Percentiles rank a stretch among this genome's conserved stretches.
These are phyloP conservation scores for Boletus sp. DNA, from an alignment of 768 basidiomycete species.

Conservation along the genomic window DNA sequence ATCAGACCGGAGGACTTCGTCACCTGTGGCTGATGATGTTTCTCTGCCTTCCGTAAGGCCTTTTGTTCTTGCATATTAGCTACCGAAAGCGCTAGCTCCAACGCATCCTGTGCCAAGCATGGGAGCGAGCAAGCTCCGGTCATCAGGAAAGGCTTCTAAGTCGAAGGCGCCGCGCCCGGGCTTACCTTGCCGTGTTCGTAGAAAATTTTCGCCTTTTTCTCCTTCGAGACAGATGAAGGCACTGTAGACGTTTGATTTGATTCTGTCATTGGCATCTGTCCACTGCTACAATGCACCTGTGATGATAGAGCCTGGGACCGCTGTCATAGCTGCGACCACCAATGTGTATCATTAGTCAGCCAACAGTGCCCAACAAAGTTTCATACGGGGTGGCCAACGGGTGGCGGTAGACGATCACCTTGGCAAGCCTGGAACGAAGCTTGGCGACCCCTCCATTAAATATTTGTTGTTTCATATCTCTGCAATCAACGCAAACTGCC, in stretches of 20 bases:
- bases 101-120: conserved; percentile 42
- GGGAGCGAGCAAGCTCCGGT: conserved; percentile 16
- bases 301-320: conserved; percentile 20
- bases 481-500: conserved; percentile 5
- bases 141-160: conserved; percentile 19
- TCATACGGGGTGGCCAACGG: too few relatives aligned
- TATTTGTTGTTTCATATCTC: conserved; percentile 11
- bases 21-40: conserved; percentile 42
- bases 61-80: conserved; percentile 47
- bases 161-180: conserved; percentile 3
- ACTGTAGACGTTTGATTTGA: conserved; percentile 23
- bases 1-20: conserved; percentile 4
- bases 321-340: background rate
- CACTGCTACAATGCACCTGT: conserved; percentile 8
- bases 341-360: conserved; percentile 23
- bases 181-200: conserved; percentile 35
- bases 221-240: conserved; percentile 23
- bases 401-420: conserved; percentile 21
- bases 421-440: conserved; percentile 17
- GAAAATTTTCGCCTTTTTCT: conserved; percentile 29
- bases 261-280: conserved; percentile 24
- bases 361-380: conserved; percentile 9
- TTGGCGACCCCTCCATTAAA: conserved; percentile 15
- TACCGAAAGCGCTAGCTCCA: conserved; percentile 48
- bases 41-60: conserved; percentile 38